phyloP scores from a whole-genome alignment of 2,329 filamentous ascomycete genomes.

The Colletotrichum ledebouriae region DNA sequence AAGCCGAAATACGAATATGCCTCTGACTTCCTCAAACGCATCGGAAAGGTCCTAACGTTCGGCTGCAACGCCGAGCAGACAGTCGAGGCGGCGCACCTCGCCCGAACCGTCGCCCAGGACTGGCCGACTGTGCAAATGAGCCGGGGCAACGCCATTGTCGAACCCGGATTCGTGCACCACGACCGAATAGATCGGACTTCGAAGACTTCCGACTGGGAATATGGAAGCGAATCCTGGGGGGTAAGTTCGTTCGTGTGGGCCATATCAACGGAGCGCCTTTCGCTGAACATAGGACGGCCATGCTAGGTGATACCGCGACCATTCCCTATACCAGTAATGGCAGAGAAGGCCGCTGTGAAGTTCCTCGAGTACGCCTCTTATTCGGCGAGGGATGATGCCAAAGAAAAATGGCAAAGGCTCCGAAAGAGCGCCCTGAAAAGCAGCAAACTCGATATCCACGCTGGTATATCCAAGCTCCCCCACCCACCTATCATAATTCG shows the following conservation, averaged over 20 bases:
- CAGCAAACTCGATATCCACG: neutral
- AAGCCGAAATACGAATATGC: neutral
- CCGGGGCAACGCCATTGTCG: neutral
- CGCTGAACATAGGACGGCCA: neutral
- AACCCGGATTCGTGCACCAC: neutral
- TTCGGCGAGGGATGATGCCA: neutral
- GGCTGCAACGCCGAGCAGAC: slow-evolving; percentile 42
- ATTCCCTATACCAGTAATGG: neutral
- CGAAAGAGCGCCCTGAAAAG: neutral
- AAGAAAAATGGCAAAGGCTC: neutral
- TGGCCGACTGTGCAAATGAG: slow-evolving; percentile 17
- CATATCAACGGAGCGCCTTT: neutral
- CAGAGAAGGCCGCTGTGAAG: neutral
- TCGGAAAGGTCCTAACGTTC: slow-evolving; percentile 43
- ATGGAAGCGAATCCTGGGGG: neutral
- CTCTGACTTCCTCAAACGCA: slow-evolving; percentile 13
- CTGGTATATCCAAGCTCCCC: neutral
- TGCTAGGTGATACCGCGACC: neutral
- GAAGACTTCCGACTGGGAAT: slow-evolving; percentile 2
- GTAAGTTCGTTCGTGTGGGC: neutral
- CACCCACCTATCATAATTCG: neutral
- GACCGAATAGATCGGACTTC: neutral
- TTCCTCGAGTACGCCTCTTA: slow-evolving; percentile 3
- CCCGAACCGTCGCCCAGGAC: slow-evolving; percentile 25
- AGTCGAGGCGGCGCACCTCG: slow-evolving; percentile 31